Evolutionary conservation across 768 basidiomycete species (phyloP).

Genomic region (Zangia roseola): DNA sequence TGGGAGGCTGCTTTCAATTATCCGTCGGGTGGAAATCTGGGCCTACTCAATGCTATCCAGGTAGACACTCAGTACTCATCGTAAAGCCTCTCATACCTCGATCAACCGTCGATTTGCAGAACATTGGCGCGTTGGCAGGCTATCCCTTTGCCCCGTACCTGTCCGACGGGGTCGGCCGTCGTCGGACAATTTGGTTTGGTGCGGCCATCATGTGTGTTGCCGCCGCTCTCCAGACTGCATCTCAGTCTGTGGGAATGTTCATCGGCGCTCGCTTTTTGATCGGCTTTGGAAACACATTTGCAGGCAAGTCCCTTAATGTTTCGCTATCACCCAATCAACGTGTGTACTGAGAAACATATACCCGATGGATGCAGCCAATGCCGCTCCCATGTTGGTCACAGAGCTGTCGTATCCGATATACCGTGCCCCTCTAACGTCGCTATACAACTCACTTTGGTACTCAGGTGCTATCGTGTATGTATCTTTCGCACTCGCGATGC

Average conservation of each 20-base stretch:
- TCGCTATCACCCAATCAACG: background rate
- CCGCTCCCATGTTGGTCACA: conserved; percentile 80
- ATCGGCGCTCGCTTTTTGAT: conserved; percentile 78
- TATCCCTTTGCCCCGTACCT: conserved; percentile 72
- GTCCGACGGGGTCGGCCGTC: conserved; percentile 70
- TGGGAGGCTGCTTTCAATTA: conserved; percentile 61
- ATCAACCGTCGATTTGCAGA: conserved; percentile 39
- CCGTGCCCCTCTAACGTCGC: conserved; percentile 73
- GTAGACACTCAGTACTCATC: conserved; percentile 29
- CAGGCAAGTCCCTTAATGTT: conserved; percentile 37
- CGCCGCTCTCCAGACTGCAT: conserved; percentile 65
- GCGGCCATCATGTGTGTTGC: conserved; percentile 67
- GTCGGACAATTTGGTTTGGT: conserved; percentile 62
- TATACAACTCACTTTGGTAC: conserved; percentile 86
- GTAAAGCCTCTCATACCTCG: too few species aligned
- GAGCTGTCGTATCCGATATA: conserved; percentile 82
- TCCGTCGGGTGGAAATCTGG: conserved; percentile 56
- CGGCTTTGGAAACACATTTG: conserved; percentile 75
- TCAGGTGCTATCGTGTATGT: conserved; percentile 73
- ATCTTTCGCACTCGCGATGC: background rate
- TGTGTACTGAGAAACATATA: background rate
- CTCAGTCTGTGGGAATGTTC: conserved; percentile 75
- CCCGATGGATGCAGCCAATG: conserved; percentile 46
- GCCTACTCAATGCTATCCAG: conserved; percentile 74
- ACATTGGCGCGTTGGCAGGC: conserved; percentile 67